These are phyloP conservation scores for Pseudohalonectria lignicola DNA, from an alignment of 2,329 filamentous ascomycete genomes.

Conservation along the genomic window DNA sequence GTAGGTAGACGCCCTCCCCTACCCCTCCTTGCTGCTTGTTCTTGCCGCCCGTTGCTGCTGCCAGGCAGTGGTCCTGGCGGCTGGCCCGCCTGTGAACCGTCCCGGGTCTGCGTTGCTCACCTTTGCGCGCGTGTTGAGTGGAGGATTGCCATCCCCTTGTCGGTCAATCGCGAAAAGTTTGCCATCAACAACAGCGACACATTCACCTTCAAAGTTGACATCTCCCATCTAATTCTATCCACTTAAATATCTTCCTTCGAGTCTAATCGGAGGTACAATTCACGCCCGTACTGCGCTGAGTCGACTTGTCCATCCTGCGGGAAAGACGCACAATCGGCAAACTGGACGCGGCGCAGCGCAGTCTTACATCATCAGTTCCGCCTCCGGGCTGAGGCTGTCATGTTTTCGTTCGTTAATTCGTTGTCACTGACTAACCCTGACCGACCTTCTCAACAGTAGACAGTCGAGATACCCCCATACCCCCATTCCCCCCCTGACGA, in stretches of 20 bases:
- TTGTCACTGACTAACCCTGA: neutral
- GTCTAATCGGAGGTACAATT: too few species aligned
- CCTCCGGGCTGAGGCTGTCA: neutral
- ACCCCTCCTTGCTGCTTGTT: neutral
- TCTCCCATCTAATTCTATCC: neutral
- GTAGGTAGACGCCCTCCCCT: neutral
- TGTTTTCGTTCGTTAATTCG: neutral
- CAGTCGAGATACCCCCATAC: conserved; percentile 4
- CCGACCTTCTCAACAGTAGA: conserved; percentile 1
- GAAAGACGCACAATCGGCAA: too few species aligned
- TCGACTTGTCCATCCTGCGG: too few species aligned
- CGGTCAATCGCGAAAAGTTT: neutral
- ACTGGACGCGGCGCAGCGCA: neutral
- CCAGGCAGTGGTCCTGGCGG: neutral
- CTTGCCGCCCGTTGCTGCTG: too few species aligned
- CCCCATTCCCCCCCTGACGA: neutral
- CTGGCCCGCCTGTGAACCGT: too few species aligned
- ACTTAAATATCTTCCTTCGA: too few species aligned
- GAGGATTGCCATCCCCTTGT: neutral
- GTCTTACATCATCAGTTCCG: conserved; percentile 1
- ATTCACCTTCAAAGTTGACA: neutral
- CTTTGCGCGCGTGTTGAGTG: neutral
- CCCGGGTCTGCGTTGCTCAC: neutral
- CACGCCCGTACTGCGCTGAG: too few species aligned
- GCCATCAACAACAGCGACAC: neutral